Evolutionary conservation across 2,329 filamentous ascomycete genomes (phyloP), one percentile per base, ranked within the genome.

Genomic region (Fusarium buxicola): DNA sequence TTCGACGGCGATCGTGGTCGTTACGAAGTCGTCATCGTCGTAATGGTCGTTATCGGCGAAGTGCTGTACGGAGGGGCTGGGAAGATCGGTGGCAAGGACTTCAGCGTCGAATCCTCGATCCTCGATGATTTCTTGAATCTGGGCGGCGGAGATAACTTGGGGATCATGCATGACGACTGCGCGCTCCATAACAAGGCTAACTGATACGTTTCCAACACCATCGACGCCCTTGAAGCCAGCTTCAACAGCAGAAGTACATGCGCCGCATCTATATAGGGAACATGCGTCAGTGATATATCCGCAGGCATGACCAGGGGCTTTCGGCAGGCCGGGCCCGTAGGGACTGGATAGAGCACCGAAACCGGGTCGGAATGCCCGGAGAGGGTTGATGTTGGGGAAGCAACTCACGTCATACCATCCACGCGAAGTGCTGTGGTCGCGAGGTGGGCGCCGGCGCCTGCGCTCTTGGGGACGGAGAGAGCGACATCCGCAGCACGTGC

Each of bases 211-310:
- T 63, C 90, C 91, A 9, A 95, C 88, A 51, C 95, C 94, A 34
- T 90, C 83, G 6, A 96, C 85, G 66, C 86, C 87, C 71, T 92
- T 90, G 79, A 99, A 96, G 66, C 91, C 95, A 58, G 90, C 87
- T 82, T 98, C 94, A 69, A 99, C 90, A n/a, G 95, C 90, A 39
- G 94, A 96, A 25, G 94, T 97, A 76, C 95, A 99, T 69, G 94
- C 90, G 73, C 94, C 94, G 79, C 95, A 99, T 65, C 85, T 87
- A 83, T 85, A 81, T 84, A 32, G 27, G 36, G 21, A 21, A 35
- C 27, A 46, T 34, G 32, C 10, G 69, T 80, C 62, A 80, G 75
- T 59, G 30, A 69, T 60, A 66, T 59, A 64, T 51, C 31, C 41
- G 24, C 15, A 18, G 34, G 34, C 31, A 54, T 35, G 44, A 28